A percentile compares a stretch with the other conserved stretches of the same genome.
phyloP scores from a whole-genome alignment of 768 basidiomycete species.

The Russula foetens region DNA sequence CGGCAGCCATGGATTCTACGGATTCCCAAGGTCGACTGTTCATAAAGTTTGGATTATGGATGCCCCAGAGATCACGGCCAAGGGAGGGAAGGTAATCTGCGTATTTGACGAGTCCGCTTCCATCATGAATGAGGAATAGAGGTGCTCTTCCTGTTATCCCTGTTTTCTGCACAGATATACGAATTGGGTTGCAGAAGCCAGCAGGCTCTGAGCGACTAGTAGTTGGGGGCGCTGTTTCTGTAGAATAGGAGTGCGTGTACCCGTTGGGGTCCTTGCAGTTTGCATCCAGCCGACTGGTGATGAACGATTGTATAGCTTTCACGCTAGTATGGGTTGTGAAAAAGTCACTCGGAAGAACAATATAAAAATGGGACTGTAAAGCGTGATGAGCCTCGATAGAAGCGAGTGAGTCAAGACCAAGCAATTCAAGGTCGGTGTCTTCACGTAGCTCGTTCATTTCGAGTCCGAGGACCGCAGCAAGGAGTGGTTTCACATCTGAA shows the following conservation, averaged over 20 bases:
- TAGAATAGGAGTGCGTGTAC: background rate
- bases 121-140: conserved; percentile 68
- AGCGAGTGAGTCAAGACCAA: conserved; percentile 59
- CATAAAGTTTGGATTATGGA: conserved; percentile 48
- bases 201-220: background rate
- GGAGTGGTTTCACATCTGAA: conserved; percentile 29
- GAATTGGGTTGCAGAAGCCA: conserved; percentile 24
- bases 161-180: conserved; percentile 33
- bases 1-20: conserved; percentile 43
- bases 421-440: conserved; percentile 36
- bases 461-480: conserved; percentile 40
- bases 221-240: too few relatives aligned
- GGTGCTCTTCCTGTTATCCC: conserved; percentile 23
- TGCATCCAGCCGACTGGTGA: conserved; percentile 11
- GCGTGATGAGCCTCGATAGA: conserved; percentile 52
- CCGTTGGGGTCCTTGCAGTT: background rate
- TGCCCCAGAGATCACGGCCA: conserved; percentile 49
- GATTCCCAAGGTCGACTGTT: conserved; percentile 39
- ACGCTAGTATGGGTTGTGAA: conserved; percentile 36
- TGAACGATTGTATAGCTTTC: conserved; percentile 30
- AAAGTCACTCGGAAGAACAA: conserved; percentile 38
- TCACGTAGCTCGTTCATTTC: conserved; percentile 33
- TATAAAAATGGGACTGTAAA: conserved; percentile 34
- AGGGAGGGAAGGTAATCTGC: conserved; percentile 41
- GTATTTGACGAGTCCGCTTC: conserved; percentile 52